Base-by-base conservation (phyloP, 108 stramenopile genomes). In the Cyclotella atomus region DNA sequence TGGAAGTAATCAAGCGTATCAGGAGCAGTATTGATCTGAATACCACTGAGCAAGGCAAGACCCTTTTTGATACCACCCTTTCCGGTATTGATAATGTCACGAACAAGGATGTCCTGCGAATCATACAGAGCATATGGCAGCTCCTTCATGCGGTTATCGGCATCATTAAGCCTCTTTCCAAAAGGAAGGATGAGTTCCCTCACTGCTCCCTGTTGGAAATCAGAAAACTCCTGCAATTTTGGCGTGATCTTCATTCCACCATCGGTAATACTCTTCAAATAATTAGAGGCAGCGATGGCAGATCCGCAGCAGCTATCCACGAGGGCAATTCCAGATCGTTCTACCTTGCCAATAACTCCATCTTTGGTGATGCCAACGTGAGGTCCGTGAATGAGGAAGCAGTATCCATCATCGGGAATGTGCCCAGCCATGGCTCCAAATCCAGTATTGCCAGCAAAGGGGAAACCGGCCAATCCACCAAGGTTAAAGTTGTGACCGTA, bases 1-100 rank as follows among this genome's bases (percentile, higher is more conserved):
- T 59, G 56, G 32, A 59, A 59, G 32, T 59, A 59, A 23, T 59
- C 56, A 30, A 59, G 56, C 30, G 56, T 59, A 30, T 59, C 56
- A n/a, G 56, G 56, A 29, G 21, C 56, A 29, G 56, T 59, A 30
- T 59, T 59, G 30, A 59, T 59, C 56, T 59, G 56, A 30, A 59
- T 59, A 2, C 56, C 56, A 59, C 56, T 33, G 10, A 59, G 56
- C 24, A 59, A 17, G 1, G 29, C 56, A 32, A 59, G 56, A 19
- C 56, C 56, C 32, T 59, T 59, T 30, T 59, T 59, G 19, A 59
- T 59, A 59, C 56, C 19, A 14, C 56, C 56, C 29, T 59, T 59
- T 15, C 56, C 56, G 0, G 56, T 59, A 19, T 59, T 33, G 32
- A 59, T 59, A 30, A 59, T 59, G 19, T 59, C 56, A 34, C 56